Evolutionary conservation across 2,329 filamentous ascomycete genomes (phyloP).

Genomic region (Clarireedia hainanense): DNA sequence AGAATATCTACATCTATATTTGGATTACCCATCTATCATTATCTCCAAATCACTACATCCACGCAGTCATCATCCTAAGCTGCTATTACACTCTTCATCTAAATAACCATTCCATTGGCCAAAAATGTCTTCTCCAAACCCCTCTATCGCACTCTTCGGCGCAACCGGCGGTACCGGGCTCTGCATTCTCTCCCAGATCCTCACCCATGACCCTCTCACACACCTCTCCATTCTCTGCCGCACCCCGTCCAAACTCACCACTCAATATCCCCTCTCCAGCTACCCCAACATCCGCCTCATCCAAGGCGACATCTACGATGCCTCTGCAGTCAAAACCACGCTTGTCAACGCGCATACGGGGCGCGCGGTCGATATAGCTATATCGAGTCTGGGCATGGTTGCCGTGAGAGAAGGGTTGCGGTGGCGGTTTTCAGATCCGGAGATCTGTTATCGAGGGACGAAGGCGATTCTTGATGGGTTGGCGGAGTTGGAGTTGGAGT

Average conservation of each 20-base stretch:
- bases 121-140: neutral
- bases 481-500: too few species aligned
- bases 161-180: slow-evolving; percentile 3
- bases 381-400: neutral
- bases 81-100: too few species aligned
- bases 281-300: neutral
- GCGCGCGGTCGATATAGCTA: neutral
- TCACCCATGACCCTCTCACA: neutral
- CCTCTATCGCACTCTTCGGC: slow-evolving; percentile 4
- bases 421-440: too few species aligned
- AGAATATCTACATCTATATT: neutral
- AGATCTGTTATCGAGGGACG: neutral
- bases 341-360: neutral
- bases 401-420: too few species aligned
- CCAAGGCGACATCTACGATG: neutral
- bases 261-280: neutral
- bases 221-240: neutral
- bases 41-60: neutral
- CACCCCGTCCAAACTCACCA: neutral
- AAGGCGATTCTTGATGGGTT: neutral
- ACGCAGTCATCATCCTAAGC: too few species aligned
- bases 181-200: neutral
- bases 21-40: neutral
- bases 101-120: too few species aligned
- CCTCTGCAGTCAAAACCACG: neutral